A percentile compares a stretch with the other conserved stretches of the same genome.
phyloP scores from a whole-genome alignment of 768 basidiomycete genomes.

The Cystofilobasidium macerans region DNA sequence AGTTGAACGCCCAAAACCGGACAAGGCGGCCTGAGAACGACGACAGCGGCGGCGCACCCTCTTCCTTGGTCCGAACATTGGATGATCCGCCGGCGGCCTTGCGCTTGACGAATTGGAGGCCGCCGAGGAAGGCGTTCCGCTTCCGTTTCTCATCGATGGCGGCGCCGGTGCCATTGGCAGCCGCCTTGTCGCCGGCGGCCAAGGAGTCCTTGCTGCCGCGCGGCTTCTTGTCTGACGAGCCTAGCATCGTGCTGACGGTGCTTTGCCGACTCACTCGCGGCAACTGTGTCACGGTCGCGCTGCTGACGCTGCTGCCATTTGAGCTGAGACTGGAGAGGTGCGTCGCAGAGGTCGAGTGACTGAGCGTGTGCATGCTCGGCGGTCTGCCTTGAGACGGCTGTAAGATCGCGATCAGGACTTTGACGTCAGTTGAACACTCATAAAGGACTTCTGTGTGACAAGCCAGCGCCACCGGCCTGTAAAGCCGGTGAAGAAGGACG shows the following conservation, averaged over 20 bases:
- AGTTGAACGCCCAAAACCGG: background rate
- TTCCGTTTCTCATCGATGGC: conserved; percentile 24
- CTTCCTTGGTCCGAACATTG: conserved; percentile 5
- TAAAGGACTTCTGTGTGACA: background rate
- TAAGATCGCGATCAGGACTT: too few relatives aligned
- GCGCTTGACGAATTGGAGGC: conserved; percentile 17
- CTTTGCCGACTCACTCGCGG: conserved; percentile 3
- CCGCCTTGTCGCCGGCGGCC: background rate
- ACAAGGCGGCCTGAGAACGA: background rate
- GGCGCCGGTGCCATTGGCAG: background rate
- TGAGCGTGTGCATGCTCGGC: background rate
- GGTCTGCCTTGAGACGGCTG: background rate
- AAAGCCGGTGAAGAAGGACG: too few relatives aligned
- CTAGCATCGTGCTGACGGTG: background rate
- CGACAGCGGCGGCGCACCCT: background rate
- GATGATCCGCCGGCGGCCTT: conserved; percentile 4
- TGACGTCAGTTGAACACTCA: too few relatives aligned
- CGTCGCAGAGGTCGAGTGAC: conserved; percentile 11
- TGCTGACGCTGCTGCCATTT: background rate
- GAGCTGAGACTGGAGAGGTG: conserved; percentile 2
- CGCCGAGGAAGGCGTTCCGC: conserved; percentile 13
- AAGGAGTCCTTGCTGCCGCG: background rate
- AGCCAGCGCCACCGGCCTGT: background rate
- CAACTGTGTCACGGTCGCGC: background rate
- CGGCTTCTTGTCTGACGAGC: conserved; percentile 6